Conservation (phyloP, 805 yeast genomes). For the Monosporozyma aerobia region DNA sequence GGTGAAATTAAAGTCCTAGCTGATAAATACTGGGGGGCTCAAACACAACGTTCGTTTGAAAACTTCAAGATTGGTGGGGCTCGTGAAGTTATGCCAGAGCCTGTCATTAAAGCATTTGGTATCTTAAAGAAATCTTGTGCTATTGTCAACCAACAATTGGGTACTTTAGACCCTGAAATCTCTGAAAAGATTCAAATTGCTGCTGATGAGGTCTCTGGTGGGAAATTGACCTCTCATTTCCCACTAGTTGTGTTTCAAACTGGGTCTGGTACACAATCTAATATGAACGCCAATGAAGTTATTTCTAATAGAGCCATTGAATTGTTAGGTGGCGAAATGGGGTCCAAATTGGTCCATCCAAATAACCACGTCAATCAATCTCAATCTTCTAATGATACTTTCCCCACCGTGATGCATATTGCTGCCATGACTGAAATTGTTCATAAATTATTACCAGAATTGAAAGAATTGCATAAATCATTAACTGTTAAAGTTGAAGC, state of each 20-base stretch:
- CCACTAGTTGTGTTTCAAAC: conserved; percentile 98
- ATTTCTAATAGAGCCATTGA: conserved; percentile 98
- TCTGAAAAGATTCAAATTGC: conserved; percentile 84
- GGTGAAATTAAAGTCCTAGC: conserved; percentile 90
- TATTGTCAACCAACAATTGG: conserved; percentile 73
- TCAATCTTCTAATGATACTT: conserved; percentile 97
- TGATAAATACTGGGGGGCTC: conserved; percentile 95
- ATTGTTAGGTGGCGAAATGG: conserved; percentile 82
- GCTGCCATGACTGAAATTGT: conserved; percentile 92
- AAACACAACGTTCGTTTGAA: conserved; percentile 85
- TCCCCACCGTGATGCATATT: conserved; percentile 99
- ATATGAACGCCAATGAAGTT: conserved; percentile 99
- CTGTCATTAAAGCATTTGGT: conserved; percentile 88
- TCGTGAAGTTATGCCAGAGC: conserved; percentile 87
- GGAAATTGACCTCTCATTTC: conserved; percentile 87
- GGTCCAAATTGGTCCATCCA: conserved; percentile 92
- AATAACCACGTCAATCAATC: conserved; percentile 98
- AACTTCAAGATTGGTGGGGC: conserved; percentile 93
- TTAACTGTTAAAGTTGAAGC: conserved; percentile 70
- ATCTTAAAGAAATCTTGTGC: conserved; percentile 91
- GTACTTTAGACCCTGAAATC: conserved; percentile 73
- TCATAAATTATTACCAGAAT: conserved; percentile 66
- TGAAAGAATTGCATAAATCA: conserved; percentile 69
- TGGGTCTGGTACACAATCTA: conserved; percentile 97
- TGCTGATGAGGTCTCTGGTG: conserved; percentile 89